Evolutionary conservation across 768 basidiomycete species (phyloP).

Genomic region (Gloeopeniophorella convolvens): DNA sequence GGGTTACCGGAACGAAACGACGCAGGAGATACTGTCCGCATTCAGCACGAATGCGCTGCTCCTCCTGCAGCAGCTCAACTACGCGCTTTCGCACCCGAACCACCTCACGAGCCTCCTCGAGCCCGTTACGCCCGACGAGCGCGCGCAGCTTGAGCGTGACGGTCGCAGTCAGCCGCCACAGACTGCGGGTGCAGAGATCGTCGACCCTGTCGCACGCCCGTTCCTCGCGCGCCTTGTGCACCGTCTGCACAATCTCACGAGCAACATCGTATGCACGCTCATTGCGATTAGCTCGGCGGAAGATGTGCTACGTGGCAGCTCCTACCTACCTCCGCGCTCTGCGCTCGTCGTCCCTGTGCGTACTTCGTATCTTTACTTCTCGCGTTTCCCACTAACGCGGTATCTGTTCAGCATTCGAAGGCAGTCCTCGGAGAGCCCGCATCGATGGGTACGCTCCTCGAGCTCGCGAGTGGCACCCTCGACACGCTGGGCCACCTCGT

Average conservation of each 20-base stretch:
- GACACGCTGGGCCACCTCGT: conserved; percentile 68
- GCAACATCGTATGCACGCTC: conserved; percentile 63
- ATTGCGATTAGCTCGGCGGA: conserved; percentile 67
- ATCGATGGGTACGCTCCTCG: conserved; percentile 82
- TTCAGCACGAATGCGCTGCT: conserved; percentile 64
- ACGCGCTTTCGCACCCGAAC: conserved; percentile 86
- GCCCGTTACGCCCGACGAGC: conserved; percentile 71
- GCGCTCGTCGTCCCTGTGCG: conserved; percentile 69
- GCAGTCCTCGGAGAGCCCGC: conserved; percentile 77
- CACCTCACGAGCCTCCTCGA: conserved; percentile 78
- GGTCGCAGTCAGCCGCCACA: conserved; percentile 26
- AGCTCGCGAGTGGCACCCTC: conserved; percentile 70
- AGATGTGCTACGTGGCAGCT: conserved; percentile 51
- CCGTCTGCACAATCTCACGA: conserved; percentile 61
- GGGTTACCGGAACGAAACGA: conserved; percentile 41
- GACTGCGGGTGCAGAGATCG: conserved; percentile 35
- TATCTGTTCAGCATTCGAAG: conserved; percentile 62
- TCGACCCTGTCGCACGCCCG: conserved; percentile 64
- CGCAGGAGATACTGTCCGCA: conserved; percentile 57
- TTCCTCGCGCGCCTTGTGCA: conserved; percentile 67
- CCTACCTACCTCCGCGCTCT: conserved; percentile 67
- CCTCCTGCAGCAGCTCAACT: conserved; percentile 83
- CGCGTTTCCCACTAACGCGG: neutral
- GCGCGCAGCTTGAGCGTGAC: conserved; percentile 61
- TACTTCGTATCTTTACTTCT: conserved; percentile 17